A percentile compares a stretch with the other conserved stretches of the same genome.
Evolutionary conservation across 129 eudicot species (phyloP).

Genomic region (Deinandra increscens): DNA sequence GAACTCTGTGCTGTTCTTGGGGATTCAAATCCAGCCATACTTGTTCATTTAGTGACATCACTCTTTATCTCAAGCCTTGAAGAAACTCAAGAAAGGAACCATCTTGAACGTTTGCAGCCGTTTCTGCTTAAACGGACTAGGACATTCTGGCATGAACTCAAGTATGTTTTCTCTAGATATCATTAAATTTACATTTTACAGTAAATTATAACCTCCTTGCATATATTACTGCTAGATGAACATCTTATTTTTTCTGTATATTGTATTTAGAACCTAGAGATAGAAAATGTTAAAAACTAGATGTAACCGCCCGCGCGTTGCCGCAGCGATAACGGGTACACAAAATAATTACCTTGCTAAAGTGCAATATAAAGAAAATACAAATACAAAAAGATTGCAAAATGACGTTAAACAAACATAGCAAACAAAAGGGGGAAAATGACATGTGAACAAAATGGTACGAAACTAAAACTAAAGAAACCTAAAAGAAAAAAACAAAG

Average conservation of each 20-base stretch:
- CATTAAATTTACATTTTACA: neutral
- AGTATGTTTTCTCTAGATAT: slow-evolving; percentile 35
- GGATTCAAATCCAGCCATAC: slow-evolving; percentile 70
- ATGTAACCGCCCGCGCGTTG: too few species aligned
- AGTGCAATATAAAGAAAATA: too few species aligned
- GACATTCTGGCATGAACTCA: slow-evolving; percentile 77
- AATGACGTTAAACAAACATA: too few species aligned
- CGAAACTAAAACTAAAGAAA: too few species aligned
- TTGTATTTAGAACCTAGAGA: neutral
- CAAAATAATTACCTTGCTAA: too few species aligned
- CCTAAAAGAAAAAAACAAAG: too few species aligned
- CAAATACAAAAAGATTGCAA: too few species aligned
- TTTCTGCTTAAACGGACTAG: slow-evolving; percentile 51
- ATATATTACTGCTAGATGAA: slow-evolving; percentile 1
- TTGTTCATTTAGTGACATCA: slow-evolving; percentile 69
- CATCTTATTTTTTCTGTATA: neutral
- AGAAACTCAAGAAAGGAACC: slow-evolving; percentile 27
- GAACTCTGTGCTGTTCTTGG: slow-evolving; percentile 62
- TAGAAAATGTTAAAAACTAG: neutral
- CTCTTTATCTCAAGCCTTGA: slow-evolving; percentile 48
- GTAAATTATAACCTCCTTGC: neutral
- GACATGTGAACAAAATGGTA: too few species aligned
- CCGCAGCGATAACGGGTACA: too few species aligned
- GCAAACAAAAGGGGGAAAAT: too few species aligned
- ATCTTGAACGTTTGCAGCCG: slow-evolving; percentile 47